Evolutionary conservation across 192 early-diverging fungal genomes (phyloP).

Genomic region (Backusella sp.): DNA sequence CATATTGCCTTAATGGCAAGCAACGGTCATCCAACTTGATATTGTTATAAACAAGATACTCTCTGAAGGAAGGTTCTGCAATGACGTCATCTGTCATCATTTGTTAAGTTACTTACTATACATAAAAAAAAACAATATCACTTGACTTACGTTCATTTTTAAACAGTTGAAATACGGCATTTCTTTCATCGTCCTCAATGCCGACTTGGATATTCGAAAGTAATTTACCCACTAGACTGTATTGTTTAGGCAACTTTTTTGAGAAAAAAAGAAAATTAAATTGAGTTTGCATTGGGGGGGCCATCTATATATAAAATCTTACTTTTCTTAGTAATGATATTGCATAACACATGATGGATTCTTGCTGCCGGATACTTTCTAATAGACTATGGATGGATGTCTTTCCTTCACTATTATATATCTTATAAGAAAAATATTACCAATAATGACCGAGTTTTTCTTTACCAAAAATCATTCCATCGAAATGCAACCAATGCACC

Average conservation of each 20-base stretch:
- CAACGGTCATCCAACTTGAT: conserved; percentile 8
- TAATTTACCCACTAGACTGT: conserved; percentile 53
- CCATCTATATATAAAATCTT: neutral
- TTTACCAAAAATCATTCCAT: conserved; percentile 47
- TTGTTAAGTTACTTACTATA: neutral
- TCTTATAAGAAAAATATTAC: neutral
- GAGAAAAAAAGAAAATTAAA: neutral
- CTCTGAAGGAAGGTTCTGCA: conserved; percentile 50
- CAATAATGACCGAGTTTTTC: neutral
- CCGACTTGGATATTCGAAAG: conserved; percentile 39
- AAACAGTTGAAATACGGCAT: conserved; percentile 57
- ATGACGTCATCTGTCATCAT: conserved; percentile 45
- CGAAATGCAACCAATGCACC: conserved; percentile 36
- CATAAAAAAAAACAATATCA: too few species aligned
- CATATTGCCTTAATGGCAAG: conserved; percentile 45
- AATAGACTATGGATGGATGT: conserved; percentile 36
- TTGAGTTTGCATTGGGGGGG: neutral
- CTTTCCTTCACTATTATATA: conserved; percentile 30
- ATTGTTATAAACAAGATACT: conserved; percentile 50
- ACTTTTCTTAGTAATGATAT: conserved; percentile 58
- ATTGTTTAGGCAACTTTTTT: conserved; percentile 61
- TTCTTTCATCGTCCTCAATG: conserved; percentile 53
- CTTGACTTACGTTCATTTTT: conserved; percentile 44
- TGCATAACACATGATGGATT: conserved; percentile 48
- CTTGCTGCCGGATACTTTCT: conserved; percentile 37